Evolutionary conservation across 2,329 filamentous ascomycete genomes (phyloP).

Genomic region (Emergomyces orientalis): DNA sequence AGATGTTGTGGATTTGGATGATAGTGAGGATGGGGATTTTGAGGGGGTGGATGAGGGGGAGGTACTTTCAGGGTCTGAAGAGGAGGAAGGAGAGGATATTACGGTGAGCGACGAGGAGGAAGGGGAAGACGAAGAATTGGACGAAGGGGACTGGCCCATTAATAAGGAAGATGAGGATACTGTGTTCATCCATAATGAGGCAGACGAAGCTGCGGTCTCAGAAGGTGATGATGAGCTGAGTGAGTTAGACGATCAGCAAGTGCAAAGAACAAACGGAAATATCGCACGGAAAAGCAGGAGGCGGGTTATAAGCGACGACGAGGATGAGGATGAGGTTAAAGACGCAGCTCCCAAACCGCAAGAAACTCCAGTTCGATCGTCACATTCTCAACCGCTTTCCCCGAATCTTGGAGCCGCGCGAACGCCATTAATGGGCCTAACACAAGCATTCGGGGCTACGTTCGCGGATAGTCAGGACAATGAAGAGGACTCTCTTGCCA

Average conservation of each 20-base stretch:
- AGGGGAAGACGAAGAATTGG: constrained; percentile 16
- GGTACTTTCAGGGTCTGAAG: constrained; percentile 16
- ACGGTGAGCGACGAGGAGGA: constrained; percentile 17
- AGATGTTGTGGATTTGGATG: constrained; percentile 43
- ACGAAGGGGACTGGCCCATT: constrained; percentile 17
- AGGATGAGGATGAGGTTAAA: constrained; percentile 46
- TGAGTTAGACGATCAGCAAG: constrained; percentile 19
- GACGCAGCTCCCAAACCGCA: constrained; percentile 24
- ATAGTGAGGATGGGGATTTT: constrained; percentile 40
- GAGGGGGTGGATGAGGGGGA: constrained; percentile 35
- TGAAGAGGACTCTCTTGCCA: constrained; percentile 42
- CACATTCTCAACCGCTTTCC: constrained; percentile 46
- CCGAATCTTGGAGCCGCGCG: constrained; percentile 50
- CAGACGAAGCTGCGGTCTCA: constrained; percentile 28
- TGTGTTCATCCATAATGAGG: constrained; percentile 32
- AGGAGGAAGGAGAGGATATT: constrained; percentile 21
- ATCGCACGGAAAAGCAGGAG: constrained; percentile 44
- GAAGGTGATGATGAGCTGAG: constrained; percentile 23
- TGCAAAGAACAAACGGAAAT: constrained; percentile 35
- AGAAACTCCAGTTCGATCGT: constrained; percentile 23
- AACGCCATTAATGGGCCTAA: constrained; percentile 55
- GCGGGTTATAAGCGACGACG: constrained; percentile 59
- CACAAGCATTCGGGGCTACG: constrained; percentile 84
- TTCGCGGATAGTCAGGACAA: constrained; percentile 56
- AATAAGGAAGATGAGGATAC: constrained; percentile 15